Percentiles rank a stretch among this genome's conserved stretches.
Conservation (phyloP, 2,329 filamentous ascomycete genomes). For the Aspergillus aculeatinus region DNA sequence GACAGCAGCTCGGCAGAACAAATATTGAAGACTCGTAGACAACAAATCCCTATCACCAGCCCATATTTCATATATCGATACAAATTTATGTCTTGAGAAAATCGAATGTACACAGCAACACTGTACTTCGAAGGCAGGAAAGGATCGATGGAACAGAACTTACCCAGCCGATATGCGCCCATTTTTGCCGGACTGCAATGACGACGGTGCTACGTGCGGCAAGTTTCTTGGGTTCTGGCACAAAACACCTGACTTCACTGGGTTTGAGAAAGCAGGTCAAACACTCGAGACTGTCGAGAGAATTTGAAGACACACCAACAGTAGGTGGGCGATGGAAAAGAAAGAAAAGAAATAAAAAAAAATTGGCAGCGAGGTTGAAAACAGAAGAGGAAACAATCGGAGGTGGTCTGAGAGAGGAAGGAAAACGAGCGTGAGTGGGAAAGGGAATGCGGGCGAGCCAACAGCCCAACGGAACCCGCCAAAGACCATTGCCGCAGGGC, state of each 20-base stretch:
- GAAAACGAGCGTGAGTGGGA: slow-evolving; percentile 1
- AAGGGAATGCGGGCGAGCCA: slow-evolving; percentile 2
- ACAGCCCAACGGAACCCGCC: slow-evolving; percentile 21
- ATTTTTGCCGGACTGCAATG: neutral
- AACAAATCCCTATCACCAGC: neutral
- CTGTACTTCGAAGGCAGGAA: too few species aligned
- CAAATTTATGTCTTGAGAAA: too few species aligned
- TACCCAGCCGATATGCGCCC: slow-evolving; percentile 20
- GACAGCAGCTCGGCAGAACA: neutral
- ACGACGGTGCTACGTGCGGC: neutral
- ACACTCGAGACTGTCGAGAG: neutral
- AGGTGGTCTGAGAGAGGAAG: neutral
- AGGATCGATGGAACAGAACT: slow-evolving; percentile 1
- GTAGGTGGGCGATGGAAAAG: neutral
- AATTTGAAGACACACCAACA: slow-evolving; percentile 6
- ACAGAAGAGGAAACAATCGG: slow-evolving; percentile 7
- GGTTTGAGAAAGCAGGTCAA: neutral
- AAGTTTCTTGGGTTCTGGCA: neutral
- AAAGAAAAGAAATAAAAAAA: neutral
- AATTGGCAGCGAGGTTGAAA: neutral
- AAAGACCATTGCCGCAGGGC: slow-evolving; percentile 25
- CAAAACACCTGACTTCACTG: neutral
- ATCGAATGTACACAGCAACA: neutral
- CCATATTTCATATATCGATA: neutral
- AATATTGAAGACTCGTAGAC: neutral